Conservation (phyloP, 805 yeast genomes). For the Scheffersomyces coipomensis region DNA sequence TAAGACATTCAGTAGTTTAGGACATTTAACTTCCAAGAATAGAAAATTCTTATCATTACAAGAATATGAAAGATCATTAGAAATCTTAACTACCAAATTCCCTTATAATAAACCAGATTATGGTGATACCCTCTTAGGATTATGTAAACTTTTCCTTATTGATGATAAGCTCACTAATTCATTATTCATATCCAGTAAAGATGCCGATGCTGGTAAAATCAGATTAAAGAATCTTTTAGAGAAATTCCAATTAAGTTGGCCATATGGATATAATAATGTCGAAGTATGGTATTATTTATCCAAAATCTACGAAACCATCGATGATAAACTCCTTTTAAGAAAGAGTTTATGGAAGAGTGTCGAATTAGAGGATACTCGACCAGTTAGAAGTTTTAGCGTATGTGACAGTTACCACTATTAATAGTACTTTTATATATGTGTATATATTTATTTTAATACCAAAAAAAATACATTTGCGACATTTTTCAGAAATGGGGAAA, state of each 20-base stretch:
- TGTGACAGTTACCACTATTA: constrained; percentile 17
- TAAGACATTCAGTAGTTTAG: constrained; percentile 50
- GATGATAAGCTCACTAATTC: constrained; percentile 32
- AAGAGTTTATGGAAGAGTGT: constrained; percentile 61
- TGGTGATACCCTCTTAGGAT: constrained; percentile 53
- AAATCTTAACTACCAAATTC: constrained; percentile 31
- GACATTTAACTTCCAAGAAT: constrained; percentile 42
- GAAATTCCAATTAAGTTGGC: constrained; percentile 33
- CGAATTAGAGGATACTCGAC: constrained; percentile 59
- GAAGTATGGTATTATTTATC: constrained; percentile 76
- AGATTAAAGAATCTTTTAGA: constrained; percentile 50
- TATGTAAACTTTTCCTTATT: constrained; percentile 48
- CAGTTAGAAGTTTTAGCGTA: constrained; percentile 44
- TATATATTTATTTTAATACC: no score
- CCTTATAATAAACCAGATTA: constrained; percentile 33
- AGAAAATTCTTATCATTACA: constrained; percentile 52
- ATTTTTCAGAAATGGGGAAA: no score
- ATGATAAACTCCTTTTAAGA: constrained; percentile 48
- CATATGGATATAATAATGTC: constrained; percentile 35
- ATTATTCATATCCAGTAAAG: constrained; percentile 53
- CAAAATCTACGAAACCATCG: constrained; percentile 56
- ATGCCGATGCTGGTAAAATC: constrained; percentile 59
- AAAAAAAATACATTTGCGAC: no score
- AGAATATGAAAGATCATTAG: constrained; percentile 65
- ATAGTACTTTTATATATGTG: background rate